Percentiles rank a stretch among this genome's conserved stretches.
These are phyloP conservation scores for Neoboletus subvelutipes DNA, from an alignment of 768 basidiomycete genomes.

Conservation along the genomic window DNA sequence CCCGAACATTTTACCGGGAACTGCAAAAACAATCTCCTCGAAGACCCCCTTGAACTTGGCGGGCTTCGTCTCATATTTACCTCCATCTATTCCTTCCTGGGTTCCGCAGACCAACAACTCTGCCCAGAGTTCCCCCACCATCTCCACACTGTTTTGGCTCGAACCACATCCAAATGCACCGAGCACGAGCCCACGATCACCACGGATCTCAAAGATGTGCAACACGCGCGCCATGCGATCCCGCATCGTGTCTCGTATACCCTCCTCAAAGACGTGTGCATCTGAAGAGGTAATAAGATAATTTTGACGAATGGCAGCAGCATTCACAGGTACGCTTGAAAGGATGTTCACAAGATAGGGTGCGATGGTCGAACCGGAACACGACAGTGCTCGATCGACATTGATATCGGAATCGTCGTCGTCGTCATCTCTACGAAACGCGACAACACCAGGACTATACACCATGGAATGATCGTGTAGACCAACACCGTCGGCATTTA, in stretches of 20 bases:
- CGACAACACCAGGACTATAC: constrained; percentile 44
- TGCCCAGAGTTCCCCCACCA: constrained; percentile 46
- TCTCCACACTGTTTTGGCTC: constrained; percentile 41
- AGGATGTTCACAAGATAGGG: constrained; percentile 41
- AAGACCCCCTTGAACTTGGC: constrained; percentile 42
- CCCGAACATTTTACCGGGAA: constrained; percentile 36
- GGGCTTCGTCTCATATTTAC: constrained; percentile 13
- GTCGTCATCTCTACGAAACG: constrained; percentile 40
- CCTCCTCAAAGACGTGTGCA: constrained; percentile 36
- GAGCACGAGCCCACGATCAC: constrained; percentile 40
- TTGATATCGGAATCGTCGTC: constrained; percentile 26
- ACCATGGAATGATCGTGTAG: constrained; percentile 49
- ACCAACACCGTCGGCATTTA: constrained; percentile 38
- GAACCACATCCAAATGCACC: constrained; percentile 48
- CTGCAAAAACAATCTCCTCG: constrained; percentile 43
- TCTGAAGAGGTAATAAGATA: constrained; percentile 36
- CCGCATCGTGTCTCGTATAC: constrained; percentile 42
- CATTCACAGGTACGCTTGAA: constrained; percentile 45
- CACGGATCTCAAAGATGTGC: constrained; percentile 42
- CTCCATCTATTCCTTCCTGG: constrained; percentile 20
- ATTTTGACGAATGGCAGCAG: constrained; percentile 40
- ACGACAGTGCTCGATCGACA: constrained; percentile 3
- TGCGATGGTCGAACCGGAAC: constrained; percentile 32
- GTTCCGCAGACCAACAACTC: constrained; percentile 42
- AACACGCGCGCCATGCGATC: constrained; percentile 50